phyloP scores from a whole-genome alignment of 2,329 filamentous ascomycete genomes.

The Xylariaceae sp. region DNA sequence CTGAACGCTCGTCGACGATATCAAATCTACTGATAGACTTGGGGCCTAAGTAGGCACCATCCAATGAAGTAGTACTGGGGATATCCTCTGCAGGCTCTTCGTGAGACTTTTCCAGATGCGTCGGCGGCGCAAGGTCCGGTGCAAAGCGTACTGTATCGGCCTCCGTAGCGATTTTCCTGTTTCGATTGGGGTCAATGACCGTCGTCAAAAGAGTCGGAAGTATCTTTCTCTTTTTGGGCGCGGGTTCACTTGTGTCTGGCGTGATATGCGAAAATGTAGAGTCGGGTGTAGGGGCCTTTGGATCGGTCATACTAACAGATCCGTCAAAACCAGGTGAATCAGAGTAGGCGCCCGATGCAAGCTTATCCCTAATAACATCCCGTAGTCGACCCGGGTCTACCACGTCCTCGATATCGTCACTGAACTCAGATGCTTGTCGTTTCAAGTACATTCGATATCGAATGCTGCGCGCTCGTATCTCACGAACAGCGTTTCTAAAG shows the following conservation, averaged over 20 bases:
- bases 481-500: conserved; percentile 52
- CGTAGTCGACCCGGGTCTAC: neutral
- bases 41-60: conserved; percentile 25
- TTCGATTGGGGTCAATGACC: conserved; percentile 17
- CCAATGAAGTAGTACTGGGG: neutral
- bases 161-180: conserved; percentile 26
- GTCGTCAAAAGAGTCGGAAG: conserved; percentile 23
- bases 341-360: neutral
- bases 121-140: neutral
- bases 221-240: conserved; percentile 27
- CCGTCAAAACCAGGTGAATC: neutral
- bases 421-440: conserved; percentile 17
- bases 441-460: conserved; percentile 39
- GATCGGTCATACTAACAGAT: neutral
- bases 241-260: conserved; percentile 1
- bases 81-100: neutral
- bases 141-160: conserved; percentile 22
- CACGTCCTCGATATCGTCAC: conserved; percentile 13
- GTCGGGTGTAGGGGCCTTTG: neutral
- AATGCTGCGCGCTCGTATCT: conserved; percentile 48
- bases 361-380: neutral
- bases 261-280: neutral
- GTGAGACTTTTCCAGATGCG: neutral
- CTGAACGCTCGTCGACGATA: conserved; percentile 15
- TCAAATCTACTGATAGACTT: conserved; percentile 27